Base-by-base conservation (phyloP, 1,139 yeast genomes). In the Meyerozyma sp. region DNA sequence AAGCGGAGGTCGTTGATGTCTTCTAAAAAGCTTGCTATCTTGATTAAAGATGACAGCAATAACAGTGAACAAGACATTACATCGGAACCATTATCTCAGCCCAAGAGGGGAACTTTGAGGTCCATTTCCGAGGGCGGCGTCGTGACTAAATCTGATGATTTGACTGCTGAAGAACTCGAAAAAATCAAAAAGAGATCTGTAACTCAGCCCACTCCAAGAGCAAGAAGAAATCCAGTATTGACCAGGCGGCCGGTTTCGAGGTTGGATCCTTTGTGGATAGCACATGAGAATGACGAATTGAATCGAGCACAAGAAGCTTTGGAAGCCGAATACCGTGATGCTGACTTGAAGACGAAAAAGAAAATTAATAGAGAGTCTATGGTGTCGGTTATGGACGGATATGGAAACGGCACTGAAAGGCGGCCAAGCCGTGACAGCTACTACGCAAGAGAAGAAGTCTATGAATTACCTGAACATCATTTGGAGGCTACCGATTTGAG, bases 201-300 rank as follows among this genome's bases (percentile, higher is more conserved):
- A 1, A 75, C 82, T 18, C 75, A 71, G 48, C 77, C 71, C 29
- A 57, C 53, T 36, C 65, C 69, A 5, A 55, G 56, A 49, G 52
- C 72, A 52, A 62, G 77, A 62, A 70, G 50, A 54, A 78, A 57
- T 70, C 65, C 76, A 8, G 52, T 69, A 13, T 65, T 73, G 44
- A 66, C 73, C 2, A 62, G 79, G 52, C 75, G 89, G 56, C 93
- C 93, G 8, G 80, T 81, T 28, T 84, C 91, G 1, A 75, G 81
- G 54, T 67, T 84, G 45, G 93, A 84, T 64, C 93, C 93, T 35
- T 66, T 65, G 54, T 73, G 76, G 77, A 65, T 64, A 37, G 75
- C 74, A 11, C 67, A 66, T 53, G 77, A 73, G 47, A 75, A 73
- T 50, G 73, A 72, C 49, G 79, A 78, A 52, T 56, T 76, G 42